Conservation (phyloP, 306 rosid genomes). For the Boehmeria nivea region DNA sequence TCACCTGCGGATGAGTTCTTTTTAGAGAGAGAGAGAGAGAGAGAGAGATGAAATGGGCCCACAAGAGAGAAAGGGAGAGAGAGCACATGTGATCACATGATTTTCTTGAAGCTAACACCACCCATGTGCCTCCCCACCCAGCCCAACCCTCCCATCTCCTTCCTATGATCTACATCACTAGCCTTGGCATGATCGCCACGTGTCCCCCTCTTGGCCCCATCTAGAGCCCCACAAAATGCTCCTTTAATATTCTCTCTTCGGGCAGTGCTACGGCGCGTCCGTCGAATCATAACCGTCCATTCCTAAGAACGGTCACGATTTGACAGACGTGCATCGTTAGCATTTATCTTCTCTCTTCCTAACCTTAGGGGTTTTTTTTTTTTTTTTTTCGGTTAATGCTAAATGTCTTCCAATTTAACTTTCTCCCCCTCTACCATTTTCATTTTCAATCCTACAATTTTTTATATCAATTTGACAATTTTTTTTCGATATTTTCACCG, state of each 20-base stretch:
- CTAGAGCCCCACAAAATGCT: constrained; percentile 64
- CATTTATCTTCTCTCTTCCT: too few relatives aligned
- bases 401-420: too few relatives aligned
- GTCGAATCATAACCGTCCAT: too few relatives aligned
- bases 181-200: constrained; percentile 66
- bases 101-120: constrained; percentile 79
- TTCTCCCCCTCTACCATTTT: too few relatives aligned
- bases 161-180: constrained; percentile 45
- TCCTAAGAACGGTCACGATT: too few relatives aligned
- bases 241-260: neutral
- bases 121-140: constrained; percentile 80
- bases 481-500: too few relatives aligned
- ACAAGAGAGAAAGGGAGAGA: constrained; percentile 18
- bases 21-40: neutral
- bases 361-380: too few relatives aligned
- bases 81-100: constrained; percentile 96
- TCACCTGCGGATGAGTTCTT: constrained; percentile 16
- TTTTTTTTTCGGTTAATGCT: too few relatives aligned
- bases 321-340: too few relatives aligned
- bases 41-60: constrained; percentile 35
- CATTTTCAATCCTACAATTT: too few relatives aligned
- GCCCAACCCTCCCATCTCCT: constrained; percentile 27
- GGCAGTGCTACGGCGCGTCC: too few relatives aligned
- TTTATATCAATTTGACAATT: too few relatives aligned
- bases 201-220: constrained; percentile 46